Percentiles rank a stretch among this genome's conserved stretches.
Conservation (phyloP, 441 rosid genomes). For the Cnidoscolus chayamansa region DNA sequence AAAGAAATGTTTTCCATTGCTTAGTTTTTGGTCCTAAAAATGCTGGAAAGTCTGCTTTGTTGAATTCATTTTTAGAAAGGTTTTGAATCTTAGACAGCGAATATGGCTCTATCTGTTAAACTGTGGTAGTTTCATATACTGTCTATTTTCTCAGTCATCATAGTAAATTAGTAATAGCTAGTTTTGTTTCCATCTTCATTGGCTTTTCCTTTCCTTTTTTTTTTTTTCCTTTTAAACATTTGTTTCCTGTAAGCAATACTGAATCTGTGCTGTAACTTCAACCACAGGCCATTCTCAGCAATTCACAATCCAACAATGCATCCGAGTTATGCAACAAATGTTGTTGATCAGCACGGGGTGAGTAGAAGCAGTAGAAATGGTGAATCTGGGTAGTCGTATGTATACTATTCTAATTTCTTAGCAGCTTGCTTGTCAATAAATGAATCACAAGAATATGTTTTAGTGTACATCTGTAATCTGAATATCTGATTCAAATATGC, state of each 20-base stretch:
- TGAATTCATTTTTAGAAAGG: constrained; percentile 74
- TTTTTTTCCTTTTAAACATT: no score
- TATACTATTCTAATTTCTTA: background rate
- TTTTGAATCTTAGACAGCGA: constrained; percentile 17
- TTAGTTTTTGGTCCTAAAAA: constrained; percentile 66
- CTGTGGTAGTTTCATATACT: background rate
- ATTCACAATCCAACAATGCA: constrained; percentile 39
- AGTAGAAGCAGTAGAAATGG: constrained; percentile 25
- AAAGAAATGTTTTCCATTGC: constrained; percentile 70
- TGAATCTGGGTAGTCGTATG: constrained; percentile 10
- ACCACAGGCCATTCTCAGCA: constrained; percentile 61
- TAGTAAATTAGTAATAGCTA: background rate
- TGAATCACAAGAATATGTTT: background rate
- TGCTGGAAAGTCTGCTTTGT: constrained; percentile 68
- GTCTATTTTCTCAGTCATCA: constrained; percentile 14
- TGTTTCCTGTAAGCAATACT: constrained; percentile 10
- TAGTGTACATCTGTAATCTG: background rate
- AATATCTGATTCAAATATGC: background rate
- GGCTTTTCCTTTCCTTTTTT: constrained; percentile 12
- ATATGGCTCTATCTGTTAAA: constrained; percentile 13
- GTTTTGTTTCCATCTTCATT: background rate
- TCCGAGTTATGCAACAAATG: constrained; percentile 66
- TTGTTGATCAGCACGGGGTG: constrained; percentile 69
- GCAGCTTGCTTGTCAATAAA: background rate
- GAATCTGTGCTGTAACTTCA: constrained; percentile 16